A percentile compares a stretch with the other conserved stretches of the same genome.
Evolutionary conservation across 2,329 filamentous ascomycete species (phyloP).

Genomic region (Diaporthe sp.): DNA sequence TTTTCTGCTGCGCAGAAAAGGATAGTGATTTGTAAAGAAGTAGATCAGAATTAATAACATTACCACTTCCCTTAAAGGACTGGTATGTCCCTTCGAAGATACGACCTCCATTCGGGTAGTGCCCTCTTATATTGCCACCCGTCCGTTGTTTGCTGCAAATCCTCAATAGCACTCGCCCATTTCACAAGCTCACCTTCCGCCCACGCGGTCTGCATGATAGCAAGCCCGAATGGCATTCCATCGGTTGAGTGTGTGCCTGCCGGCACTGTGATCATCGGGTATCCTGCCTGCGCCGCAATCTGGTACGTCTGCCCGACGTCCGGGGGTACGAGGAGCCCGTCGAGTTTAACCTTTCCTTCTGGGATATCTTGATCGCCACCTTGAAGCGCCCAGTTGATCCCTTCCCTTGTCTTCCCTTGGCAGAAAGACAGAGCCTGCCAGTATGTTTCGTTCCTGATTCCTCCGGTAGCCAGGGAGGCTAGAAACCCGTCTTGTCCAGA

Average conservation of each 20-base stretch:
- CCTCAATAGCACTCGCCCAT: constrained; percentile 75
- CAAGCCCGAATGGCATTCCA: constrained; percentile 74
- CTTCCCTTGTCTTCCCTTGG: constrained; percentile 70
- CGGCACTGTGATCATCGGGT: constrained; percentile 79
- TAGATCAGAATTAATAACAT: no score
- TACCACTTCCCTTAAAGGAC: constrained; percentile 35
- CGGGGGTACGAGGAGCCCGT: constrained; percentile 76
- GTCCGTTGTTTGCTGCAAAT: constrained; percentile 61
- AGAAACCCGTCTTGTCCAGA: constrained; percentile 81
- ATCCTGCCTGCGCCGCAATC: constrained; percentile 81
- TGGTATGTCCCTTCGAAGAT: constrained; percentile 61
- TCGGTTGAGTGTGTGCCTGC: constrained; percentile 66
- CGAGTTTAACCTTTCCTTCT: constrained; percentile 55
- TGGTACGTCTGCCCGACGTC: constrained; percentile 78
- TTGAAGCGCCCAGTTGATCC: constrained; percentile 77
- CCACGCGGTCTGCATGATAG: constrained; percentile 72
- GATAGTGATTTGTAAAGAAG: no score
- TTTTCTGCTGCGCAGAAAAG: no score
- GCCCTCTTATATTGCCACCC: constrained; percentile 60
- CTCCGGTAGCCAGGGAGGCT: constrained; percentile 72
- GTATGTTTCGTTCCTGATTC: constrained; percentile 75
- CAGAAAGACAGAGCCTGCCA: constrained; percentile 75
- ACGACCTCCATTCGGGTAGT: constrained; percentile 66
- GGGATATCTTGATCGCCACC: constrained; percentile 50
- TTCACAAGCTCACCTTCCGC: constrained; percentile 69